phyloP scores from a whole-genome alignment of 257 asterid genomes.

The Nicotiana benthamiana region DNA sequence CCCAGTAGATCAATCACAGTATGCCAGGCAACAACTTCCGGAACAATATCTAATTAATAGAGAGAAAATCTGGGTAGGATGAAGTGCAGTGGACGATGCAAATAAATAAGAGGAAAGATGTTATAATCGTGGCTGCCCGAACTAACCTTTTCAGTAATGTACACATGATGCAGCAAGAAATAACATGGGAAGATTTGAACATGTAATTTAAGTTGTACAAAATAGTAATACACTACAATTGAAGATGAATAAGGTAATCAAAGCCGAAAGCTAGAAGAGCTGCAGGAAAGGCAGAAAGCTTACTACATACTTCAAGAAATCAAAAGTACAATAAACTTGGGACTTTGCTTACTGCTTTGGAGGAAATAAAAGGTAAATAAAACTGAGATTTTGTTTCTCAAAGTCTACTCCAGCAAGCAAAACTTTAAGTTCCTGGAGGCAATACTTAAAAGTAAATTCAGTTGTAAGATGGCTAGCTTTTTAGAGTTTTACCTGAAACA shows the following conservation, averaged over 20 bases:
- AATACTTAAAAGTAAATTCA: not conserved
- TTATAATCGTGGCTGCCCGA: not conserved
- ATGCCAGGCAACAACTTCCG: not conserved
- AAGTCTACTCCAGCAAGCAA: not conserved
- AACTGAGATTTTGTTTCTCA: not conserved
- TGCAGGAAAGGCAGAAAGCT: not conserved
- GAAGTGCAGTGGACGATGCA: not conserved
- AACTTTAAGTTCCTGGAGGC: not conserved
- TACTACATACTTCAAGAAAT: not conserved
- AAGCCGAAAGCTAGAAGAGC: not conserved
- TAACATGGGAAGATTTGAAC: not conserved
- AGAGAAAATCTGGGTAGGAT: not conserved
- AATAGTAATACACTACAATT: not conserved
- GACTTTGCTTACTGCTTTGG: not conserved
- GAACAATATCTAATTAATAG: not conserved
- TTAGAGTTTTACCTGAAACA: constrained; percentile 60
- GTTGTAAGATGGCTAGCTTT: not conserved
- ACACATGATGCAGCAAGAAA: not conserved
- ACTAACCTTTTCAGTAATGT: not conserved
- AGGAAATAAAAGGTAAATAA: not conserved
- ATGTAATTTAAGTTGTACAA: not conserved
- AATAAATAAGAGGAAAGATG: not conserved
- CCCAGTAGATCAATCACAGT: not conserved
- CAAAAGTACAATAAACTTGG: not conserved
- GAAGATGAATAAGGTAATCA: not conserved